These are phyloP conservation scores for Colletotrichum sp. DNA, from an alignment of 2,329 filamentous ascomycete species.

Conservation along the genomic window DNA sequence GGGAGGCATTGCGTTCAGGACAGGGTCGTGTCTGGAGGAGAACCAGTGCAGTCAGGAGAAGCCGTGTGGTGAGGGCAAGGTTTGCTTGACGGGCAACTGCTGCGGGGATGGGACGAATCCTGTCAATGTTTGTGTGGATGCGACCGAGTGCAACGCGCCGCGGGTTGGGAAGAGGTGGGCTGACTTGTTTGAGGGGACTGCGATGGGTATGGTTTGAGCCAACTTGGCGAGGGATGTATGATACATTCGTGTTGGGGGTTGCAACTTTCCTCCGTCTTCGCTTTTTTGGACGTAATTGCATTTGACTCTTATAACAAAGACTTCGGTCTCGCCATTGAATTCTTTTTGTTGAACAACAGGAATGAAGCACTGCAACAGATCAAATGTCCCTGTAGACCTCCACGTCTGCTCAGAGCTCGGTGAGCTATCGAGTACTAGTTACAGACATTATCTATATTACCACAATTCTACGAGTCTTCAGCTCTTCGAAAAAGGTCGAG, in stretches of 20 bases:
- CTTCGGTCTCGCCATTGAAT: too few relatives aligned
- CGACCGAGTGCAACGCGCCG: slow-evolving; percentile 17
- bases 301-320: background rate
- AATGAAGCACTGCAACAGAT: too few relatives aligned
- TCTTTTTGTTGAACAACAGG: too few relatives aligned
- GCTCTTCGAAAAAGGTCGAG: background rate
- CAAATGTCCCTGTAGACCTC: too few relatives aligned
- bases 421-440: too few relatives aligned
- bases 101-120: background rate
- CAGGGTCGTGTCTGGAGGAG: background rate
- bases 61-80: background rate
- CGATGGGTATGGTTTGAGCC: background rate
- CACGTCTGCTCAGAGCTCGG: too few relatives aligned
- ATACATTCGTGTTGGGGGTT: background rate
- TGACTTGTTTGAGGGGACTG: background rate
- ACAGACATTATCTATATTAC: background rate
- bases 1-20: slow-evolving; percentile 10
- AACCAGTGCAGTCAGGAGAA: background rate
- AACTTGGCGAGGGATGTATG: background rate
- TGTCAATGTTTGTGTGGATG: slow-evolving; percentile 18
- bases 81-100: slow-evolving; percentile 16
- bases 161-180: background rate
- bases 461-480: background rate
- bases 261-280: background rate
- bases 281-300: fast-evolving